Evolutionary conservation across 495 filamentous ascomycete genomes (phyloP).

Genomic region (Neurospora sp.): DNA sequence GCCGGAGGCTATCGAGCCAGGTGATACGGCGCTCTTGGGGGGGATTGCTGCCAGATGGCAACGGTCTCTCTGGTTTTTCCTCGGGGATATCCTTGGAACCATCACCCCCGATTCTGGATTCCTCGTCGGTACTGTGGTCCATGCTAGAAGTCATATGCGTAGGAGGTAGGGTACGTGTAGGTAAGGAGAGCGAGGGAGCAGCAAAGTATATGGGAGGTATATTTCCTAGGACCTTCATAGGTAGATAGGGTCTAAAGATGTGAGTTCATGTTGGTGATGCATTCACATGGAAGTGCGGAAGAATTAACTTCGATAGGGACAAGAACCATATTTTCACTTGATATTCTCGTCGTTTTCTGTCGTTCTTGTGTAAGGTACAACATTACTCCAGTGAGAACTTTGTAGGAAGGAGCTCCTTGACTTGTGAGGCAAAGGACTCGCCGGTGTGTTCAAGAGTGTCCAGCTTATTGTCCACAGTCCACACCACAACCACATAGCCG

Average conservation of each 20-base stretch:
- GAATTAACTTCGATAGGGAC: no score
- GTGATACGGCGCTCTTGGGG: background rate
- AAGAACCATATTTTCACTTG: no score
- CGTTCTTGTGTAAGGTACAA: background rate
- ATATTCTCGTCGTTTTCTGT: background rate
- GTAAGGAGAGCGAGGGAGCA: background rate
- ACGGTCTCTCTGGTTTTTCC: background rate
- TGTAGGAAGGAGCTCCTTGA: background rate
- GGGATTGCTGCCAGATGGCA: background rate
- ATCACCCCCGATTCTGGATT: background rate
- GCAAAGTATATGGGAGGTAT: background rate
- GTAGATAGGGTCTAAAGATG: background rate
- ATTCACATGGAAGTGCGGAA: no score
- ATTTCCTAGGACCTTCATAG: background rate
- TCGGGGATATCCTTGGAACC: background rate
- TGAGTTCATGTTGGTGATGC: background rate
- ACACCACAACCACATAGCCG: background rate
- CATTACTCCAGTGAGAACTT: background rate
- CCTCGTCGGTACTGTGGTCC: background rate
- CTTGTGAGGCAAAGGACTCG: background rate
- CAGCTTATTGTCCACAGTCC: background rate
- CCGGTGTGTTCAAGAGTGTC: background rate
- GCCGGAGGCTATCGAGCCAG: slow-evolving; percentile 26
- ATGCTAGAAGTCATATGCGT: background rate
- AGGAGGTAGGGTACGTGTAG: background rate